phyloP scores from a whole-genome alignment of 768 basidiomycete species.

The Collybiopsis luxurians region DNA sequence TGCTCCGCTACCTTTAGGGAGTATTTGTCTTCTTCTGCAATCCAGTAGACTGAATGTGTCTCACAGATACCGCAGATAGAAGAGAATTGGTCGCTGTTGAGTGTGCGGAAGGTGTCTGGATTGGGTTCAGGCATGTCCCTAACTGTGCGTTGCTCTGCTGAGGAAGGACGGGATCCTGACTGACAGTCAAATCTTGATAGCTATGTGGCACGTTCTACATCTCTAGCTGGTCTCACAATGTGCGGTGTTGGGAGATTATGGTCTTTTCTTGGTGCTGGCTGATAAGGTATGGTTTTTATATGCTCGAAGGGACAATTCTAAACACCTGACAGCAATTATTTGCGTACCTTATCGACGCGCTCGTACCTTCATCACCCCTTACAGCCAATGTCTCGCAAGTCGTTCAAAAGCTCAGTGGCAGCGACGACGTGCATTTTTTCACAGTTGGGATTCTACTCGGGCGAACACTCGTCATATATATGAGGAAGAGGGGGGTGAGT shows the following conservation, averaged over 20 bases:
- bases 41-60: conserved; percentile 16
- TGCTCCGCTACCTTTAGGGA: conserved; percentile 92
- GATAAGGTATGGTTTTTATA: conserved; percentile 62
- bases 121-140: conserved; percentile 78
- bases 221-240: conserved; percentile 70
- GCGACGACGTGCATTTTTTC: conserved; percentile 94
- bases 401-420: conserved; percentile 88
- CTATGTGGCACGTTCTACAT: conserved; percentile 70
- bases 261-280: conserved; percentile 86
- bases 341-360: conserved; percentile 94
- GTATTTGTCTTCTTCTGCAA: conserved; percentile 20
- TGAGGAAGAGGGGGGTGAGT: conserved; percentile 73
- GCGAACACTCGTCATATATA: conserved; percentile 81
- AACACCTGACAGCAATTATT: conserved; percentile 61
- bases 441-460: conserved; percentile 86
- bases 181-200: conserved; percentile 25
- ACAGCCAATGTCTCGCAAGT: conserved; percentile 67
- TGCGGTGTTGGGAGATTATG: conserved; percentile 68
- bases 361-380: conserved; percentile 83
- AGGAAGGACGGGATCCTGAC: no score
- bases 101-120: conserved; percentile 93
- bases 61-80: conserved; percentile 81
- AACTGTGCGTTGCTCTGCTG: conserved; percentile 38
- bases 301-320: no score
- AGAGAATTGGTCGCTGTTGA: conserved; percentile 84